These are phyloP conservation scores for Cordyceps tenuipes DNA, from an alignment of 2,329 filamentous ascomycete genomes.

Conservation along the genomic window DNA sequence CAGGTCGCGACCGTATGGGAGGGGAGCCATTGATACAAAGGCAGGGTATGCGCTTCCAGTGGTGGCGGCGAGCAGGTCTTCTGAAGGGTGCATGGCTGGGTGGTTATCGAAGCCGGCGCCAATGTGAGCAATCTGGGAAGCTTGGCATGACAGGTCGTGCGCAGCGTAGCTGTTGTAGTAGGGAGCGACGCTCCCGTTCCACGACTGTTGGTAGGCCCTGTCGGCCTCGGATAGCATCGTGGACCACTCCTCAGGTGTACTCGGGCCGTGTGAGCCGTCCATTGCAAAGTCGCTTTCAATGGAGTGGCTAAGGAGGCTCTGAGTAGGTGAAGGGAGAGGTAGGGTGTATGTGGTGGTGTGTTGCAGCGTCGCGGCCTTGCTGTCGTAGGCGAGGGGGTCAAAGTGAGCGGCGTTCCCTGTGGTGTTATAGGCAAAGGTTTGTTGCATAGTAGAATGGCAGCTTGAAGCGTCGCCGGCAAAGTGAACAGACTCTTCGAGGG, in stretches of 20 bases:
- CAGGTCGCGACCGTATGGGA: constrained; percentile 3
- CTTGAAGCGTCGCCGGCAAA: constrained; percentile 39
- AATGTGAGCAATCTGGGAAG: constrained; percentile 8
- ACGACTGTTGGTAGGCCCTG: constrained; percentile 5
- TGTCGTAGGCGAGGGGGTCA: neutral
- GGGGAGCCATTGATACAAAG: constrained; percentile 9
- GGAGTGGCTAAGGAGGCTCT: constrained; percentile 29
- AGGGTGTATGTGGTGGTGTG: constrained; percentile 31
- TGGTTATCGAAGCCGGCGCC: constrained; percentile 8
- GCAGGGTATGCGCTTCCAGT: constrained; percentile 8
- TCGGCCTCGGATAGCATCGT: constrained; percentile 22
- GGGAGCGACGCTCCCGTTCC: constrained; percentile 8
- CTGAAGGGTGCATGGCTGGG: neutral
- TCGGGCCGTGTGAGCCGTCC: constrained; percentile 22
- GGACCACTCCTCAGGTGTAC: constrained; percentile 29
- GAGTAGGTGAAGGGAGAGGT: constrained; percentile 28
- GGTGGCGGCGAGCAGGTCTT: neutral
- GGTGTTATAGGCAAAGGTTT: constrained; percentile 13
- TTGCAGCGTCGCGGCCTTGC: constrained; percentile 16
- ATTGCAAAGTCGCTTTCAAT: constrained; percentile 31
- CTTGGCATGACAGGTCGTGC: constrained; percentile 8
- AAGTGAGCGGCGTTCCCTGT: constrained; percentile 9
- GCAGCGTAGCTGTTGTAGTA: constrained; percentile 10
- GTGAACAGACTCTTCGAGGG: constrained; percentile 24
- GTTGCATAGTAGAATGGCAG: constrained; percentile 26